Percentiles rank a stretch among this genome's conserved stretches.
phyloP scores from a whole-genome alignment of 106 monocot species.

The Alisma plantagoaquatica region DNA sequence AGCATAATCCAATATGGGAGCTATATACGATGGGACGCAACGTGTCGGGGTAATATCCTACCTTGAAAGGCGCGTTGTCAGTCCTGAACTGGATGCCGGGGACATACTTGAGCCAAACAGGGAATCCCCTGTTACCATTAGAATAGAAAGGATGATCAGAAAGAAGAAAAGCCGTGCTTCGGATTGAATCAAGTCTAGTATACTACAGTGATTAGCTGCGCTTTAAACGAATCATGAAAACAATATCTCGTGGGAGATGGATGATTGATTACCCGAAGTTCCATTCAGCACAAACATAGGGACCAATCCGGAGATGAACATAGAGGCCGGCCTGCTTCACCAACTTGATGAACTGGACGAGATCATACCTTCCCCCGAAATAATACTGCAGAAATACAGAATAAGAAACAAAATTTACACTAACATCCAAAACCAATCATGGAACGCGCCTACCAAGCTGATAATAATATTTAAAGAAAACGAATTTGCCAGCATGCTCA shows the following conservation, averaged over 20 bases:
- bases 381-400: conserved; percentile 23
- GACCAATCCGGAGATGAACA: conserved; percentile 40
- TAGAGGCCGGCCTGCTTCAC: conserved; percentile 39
- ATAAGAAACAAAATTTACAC: background rate
- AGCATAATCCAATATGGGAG: no score
- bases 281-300: conserved; percentile 48
- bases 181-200: no score
- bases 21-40: no score
- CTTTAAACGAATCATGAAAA: background rate
- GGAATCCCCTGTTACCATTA: conserved; percentile 22
- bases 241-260: background rate
- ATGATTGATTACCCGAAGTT: conserved; percentile 28
- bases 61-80: conserved; percentile 34
- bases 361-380: conserved; percentile 33
- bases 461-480: background rate
- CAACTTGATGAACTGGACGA: conserved; percentile 35
- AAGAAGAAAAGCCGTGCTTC: no score
- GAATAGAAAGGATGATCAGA: no score
- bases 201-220: no score
- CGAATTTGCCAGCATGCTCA: no score
- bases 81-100: conserved; percentile 35
- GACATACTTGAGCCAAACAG: conserved; percentile 33
- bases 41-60: no score
- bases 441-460: no score
- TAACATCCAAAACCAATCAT: no score